These are phyloP conservation scores for Pythium pyrilobum DNA, from an alignment of 352 stramenopile genomes.

Conservation along the genomic window DNA sequence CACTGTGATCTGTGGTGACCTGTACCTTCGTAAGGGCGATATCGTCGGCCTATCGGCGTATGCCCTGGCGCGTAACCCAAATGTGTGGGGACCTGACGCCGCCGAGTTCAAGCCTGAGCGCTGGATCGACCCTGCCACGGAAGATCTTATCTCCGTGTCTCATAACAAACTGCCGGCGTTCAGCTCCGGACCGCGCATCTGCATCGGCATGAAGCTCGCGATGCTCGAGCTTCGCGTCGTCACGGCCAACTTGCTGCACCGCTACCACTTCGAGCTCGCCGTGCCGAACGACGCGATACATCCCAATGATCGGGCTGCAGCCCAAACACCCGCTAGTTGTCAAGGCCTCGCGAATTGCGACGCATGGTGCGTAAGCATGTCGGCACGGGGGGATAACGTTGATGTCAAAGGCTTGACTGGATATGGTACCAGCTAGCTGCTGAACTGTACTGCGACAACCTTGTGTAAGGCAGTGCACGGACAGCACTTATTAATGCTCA, in stretches of 20 bases:
- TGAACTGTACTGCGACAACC: too few relatives aligned
- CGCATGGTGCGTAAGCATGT: too few relatives aligned
- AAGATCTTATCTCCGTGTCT: conserved; percentile 1
- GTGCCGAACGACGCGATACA: conserved; percentile 4
- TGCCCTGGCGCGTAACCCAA: conserved; percentile 21
- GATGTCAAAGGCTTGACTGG: too few relatives aligned
- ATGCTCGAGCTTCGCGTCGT: conserved; percentile 32
- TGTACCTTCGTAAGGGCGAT: conserved; percentile 18
- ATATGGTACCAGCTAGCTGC: too few relatives aligned
- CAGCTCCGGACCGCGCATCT: conserved; percentile 33
- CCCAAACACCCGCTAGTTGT: conserved; percentile 5
- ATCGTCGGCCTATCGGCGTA: conserved; percentile 24
- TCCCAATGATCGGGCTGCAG: background rate
- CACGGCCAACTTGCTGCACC: conserved; percentile 1
- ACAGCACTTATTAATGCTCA: too few relatives aligned
- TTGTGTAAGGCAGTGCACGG: too few relatives aligned
- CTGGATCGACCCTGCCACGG: conserved; percentile 26
- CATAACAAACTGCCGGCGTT: conserved; percentile 27
- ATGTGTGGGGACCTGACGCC: conserved; percentile 42
- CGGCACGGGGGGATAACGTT: too few relatives aligned
- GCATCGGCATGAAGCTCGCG: conserved; percentile 39
- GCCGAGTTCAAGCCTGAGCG: conserved; percentile 52
- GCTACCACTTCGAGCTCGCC: conserved; percentile 6
- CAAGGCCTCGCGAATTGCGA: too few relatives aligned
- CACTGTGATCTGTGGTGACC: conserved; percentile 29